phyloP scores from a whole-genome alignment of 257 asterid genomes.

The Catharanthus roseus region DNA sequence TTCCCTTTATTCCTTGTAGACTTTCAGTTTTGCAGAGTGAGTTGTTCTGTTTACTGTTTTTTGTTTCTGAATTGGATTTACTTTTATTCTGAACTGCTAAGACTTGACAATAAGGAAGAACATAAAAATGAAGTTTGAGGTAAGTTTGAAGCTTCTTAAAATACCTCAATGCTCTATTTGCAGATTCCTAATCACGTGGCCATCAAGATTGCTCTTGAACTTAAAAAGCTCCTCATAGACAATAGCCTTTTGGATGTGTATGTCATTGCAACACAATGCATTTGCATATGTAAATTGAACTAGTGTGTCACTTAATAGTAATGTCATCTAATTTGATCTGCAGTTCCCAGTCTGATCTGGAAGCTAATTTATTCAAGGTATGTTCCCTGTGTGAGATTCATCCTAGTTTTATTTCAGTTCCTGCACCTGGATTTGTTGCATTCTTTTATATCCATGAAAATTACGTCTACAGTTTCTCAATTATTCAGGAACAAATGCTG shows the following conservation, averaged over 20 bases:
- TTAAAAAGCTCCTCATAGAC: conserved; percentile 91
- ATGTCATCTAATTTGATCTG: conserved; percentile 30
- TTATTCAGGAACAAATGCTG: background rate
- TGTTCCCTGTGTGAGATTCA: background rate
- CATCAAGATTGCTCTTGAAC: conserved; percentile 90
- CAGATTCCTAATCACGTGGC: conserved; percentile 99
- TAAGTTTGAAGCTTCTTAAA: conserved; percentile 2
- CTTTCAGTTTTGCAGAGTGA: background rate
- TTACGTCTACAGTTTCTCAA: background rate
- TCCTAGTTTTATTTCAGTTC: background rate
- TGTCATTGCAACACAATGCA: conserved; percentile 21
- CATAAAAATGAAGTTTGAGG: background rate
- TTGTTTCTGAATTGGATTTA: conserved; percentile 2
- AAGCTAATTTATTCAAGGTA: conserved; percentile 94
- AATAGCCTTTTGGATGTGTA: conserved; percentile 98
- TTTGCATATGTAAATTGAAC: conserved; percentile 9
- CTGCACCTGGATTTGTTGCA: background rate
- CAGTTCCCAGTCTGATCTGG: conserved; percentile 96
- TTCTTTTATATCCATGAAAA: background rate
- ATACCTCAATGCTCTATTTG: conserved; percentile 20
- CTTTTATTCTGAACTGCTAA: background rate
- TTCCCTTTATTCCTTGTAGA: background rate
- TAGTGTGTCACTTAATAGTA: background rate
- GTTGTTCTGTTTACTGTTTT: background rate
- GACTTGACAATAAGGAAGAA: background rate